Evolutionary conservation across 768 basidiomycete genomes (phyloP).

Genomic region (Leccinum subgranulosum): DNA sequence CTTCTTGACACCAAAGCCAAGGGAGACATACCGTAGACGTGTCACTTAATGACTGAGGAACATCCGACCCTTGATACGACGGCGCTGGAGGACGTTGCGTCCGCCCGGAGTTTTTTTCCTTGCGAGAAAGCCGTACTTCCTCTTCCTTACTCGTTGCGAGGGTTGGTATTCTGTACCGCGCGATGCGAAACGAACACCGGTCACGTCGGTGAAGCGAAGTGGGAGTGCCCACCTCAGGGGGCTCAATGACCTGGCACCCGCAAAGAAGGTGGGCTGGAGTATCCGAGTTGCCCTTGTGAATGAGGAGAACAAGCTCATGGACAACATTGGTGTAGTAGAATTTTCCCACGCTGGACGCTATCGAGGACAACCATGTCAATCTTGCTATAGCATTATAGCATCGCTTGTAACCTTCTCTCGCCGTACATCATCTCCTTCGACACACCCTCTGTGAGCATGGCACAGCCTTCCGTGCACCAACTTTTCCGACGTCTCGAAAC

Average conservation of each 20-base stretch:
- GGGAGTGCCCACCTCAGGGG: constrained; percentile 23
- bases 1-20: neutral
- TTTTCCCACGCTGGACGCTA: constrained; percentile 16
- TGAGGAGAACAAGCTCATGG: constrained; percentile 18
- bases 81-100: constrained; percentile 65
- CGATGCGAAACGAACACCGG: constrained; percentile 50
- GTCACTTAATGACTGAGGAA: constrained; percentile 71
- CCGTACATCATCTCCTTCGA: neutral
- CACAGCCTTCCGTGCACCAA: constrained; percentile 67
- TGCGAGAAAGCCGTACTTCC: constrained; percentile 88
- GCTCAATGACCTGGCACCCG: constrained; percentile 11
- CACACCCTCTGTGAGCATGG: constrained; percentile 23
- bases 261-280: constrained; percentile 13
- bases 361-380: neutral
- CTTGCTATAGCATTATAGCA: neutral
- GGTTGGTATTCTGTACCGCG: constrained; percentile 94
- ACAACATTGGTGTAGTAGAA: constrained; percentile 8
- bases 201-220: constrained; percentile 15
- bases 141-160: constrained; percentile 89
- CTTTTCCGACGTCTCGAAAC: constrained; percentile 85
- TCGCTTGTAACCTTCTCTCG: neutral
- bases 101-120: constrained; percentile 68
- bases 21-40: constrained; percentile 9
- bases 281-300: constrained; percentile 22
- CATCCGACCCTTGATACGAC: constrained; percentile 73